These are phyloP conservation scores for Dictyostelium brefeldianum DNA, from an alignment of 78 protist genomes.

Conservation along the genomic window DNA sequence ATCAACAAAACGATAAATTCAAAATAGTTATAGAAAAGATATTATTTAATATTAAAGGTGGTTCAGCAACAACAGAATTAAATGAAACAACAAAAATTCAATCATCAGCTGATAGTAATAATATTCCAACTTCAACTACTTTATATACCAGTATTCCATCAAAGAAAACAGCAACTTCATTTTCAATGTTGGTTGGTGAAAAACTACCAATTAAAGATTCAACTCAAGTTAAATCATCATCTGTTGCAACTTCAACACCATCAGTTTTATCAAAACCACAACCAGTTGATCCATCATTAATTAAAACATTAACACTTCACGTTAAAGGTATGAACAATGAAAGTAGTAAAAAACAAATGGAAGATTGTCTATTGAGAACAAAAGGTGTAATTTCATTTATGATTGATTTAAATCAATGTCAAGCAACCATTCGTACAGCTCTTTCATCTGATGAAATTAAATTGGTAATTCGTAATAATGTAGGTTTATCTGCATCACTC, in stretches of 20 bases:
- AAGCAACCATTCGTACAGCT: slow-evolving; percentile 58
- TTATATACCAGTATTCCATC: neutral
- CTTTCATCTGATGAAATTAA: slow-evolving; percentile 58
- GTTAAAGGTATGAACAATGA: slow-evolving; percentile 73
- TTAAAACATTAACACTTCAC: slow-evolving; percentile 34
- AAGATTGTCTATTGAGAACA: slow-evolving; percentile 51
- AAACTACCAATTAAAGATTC: slow-evolving; percentile 22
- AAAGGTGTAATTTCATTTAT: slow-evolving; percentile 76
- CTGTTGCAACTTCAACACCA: neutral
- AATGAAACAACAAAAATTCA: neutral
- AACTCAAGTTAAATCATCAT: neutral
- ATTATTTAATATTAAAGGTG: neutral
- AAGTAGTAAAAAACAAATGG: slow-evolving; percentile 47
- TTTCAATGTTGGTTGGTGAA: slow-evolving; percentile 74
- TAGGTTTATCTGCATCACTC: slow-evolving; percentile 51
- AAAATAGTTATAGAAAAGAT: neutral
- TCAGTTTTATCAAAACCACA: neutral
- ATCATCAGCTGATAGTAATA: neutral
- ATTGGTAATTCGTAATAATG: slow-evolving; percentile 29
- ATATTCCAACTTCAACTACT: neutral
- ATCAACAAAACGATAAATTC: neutral
- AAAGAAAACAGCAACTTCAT: slow-evolving; percentile 22
- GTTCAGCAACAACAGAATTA: neutral
- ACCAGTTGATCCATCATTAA: neutral
- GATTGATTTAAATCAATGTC: slow-evolving; percentile 61